Evolutionary conservation across 768 basidiomycete genomes (phyloP), one percentile per base, ranked within the genome.

Genomic region (Kwoniella dendrophila): DNA sequence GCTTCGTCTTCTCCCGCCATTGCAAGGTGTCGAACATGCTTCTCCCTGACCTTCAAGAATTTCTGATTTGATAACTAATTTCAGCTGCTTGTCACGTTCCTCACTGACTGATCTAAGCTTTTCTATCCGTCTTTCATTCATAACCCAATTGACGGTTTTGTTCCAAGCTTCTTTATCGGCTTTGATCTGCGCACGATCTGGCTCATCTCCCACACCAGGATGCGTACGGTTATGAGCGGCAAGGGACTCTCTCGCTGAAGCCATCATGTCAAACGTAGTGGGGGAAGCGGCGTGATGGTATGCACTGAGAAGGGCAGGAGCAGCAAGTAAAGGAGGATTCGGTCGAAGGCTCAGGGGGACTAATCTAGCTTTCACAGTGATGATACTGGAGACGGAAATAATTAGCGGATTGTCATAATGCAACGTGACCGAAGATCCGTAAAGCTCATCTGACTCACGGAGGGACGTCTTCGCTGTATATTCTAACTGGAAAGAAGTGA

Each of bases 141-240:
- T 71, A 7, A 75, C 70, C 74, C 74, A 75, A 49, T 73, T 75
- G 58, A 75, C 72, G 24, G 60, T 47, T 51, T 62, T 61, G 48
- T 75, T 75, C 74, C 74, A 75, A 18, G 45, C 59, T 32, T 70
- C 69, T 62, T 73, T 75, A 32, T 73, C 74, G 11, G 41, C 52
- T 45, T 73, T 73, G 34, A 66, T 34, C n/a, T 50, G 43, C 14
- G 45, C 45, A 22, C 62, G 40, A 33, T 65, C 68, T 22, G 38
- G 20, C 24, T 69, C 69, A 11, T 59, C 65, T 8, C 67, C 62
- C 16, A 70, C 69, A 14, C 70, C 73, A 11, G 73, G 71, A 63
- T 72, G 73, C 8, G 67, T 64, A 2, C 73, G 58, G 33, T 57
- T 53, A 49, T 75, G 69, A 14, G 71, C 73, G 0, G 70, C 70